Conservation (phyloP, 2,329 filamentous ascomycete genomes). For the Rhytidhysteron rufulum region DNA sequence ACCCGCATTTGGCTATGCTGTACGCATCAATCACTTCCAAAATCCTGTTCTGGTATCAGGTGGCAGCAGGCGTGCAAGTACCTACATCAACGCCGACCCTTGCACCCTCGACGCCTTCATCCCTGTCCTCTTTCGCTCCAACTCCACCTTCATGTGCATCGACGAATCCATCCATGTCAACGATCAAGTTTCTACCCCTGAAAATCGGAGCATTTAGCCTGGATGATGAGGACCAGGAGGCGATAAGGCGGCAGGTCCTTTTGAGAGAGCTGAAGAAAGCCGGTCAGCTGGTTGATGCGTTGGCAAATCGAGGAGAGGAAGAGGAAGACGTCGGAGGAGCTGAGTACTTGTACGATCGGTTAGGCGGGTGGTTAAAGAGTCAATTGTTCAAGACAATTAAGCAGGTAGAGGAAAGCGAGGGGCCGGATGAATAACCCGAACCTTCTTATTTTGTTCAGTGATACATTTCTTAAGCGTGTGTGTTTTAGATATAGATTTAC, state of each 20-base stretch:
- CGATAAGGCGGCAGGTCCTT: conserved; percentile 21
- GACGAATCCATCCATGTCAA: conserved; percentile 13
- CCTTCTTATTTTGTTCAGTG: no score
- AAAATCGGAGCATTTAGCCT: conserved; percentile 24
- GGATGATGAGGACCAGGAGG: conserved; percentile 24
- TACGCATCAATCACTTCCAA: conserved; percentile 32
- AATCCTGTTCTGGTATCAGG: conserved; percentile 30
- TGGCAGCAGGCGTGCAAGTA: conserved; percentile 20
- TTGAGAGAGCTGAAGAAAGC: conserved; percentile 26
- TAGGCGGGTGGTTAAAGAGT: conserved; percentile 30
- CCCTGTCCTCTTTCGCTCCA: conserved; percentile 9
- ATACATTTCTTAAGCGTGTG: no score
- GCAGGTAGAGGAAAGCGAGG: conserved; percentile 10
- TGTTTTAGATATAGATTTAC: no score
- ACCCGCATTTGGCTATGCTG: conserved; percentile 32
- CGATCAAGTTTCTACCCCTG: conserved; percentile 20
- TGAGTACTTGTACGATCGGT: conserved; percentile 26
- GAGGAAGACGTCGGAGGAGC: conserved; percentile 19
- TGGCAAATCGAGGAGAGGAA: conserved; percentile 21
- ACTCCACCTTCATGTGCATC: conserved; percentile 2
- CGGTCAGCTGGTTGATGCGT: conserved; percentile 22
- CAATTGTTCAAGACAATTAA: conserved; percentile 25
- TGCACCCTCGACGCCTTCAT: conserved; percentile 7
- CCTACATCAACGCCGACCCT: neutral
- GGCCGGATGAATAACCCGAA: no score